Conservation (phyloP, 2,329 filamentous ascomycete species). For the Sporothrix mexicana region DNA sequence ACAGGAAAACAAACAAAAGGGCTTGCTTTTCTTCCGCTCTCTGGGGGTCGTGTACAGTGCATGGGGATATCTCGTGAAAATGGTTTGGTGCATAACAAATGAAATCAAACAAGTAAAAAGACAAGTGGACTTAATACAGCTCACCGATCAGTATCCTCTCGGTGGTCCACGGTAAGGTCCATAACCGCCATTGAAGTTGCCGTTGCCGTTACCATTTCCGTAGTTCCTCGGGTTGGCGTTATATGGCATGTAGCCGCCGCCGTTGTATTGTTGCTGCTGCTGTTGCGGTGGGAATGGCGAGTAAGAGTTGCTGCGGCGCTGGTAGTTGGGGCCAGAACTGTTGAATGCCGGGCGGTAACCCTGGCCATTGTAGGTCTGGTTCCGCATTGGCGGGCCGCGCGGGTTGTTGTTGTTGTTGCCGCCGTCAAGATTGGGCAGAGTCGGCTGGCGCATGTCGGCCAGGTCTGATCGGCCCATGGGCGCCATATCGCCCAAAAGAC, state of each 20-base stretch:
- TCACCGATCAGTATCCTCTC: not conserved
- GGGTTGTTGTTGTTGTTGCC: not conserved
- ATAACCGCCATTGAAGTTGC: slow-evolving; percentile 14
- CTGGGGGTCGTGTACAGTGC: slow-evolving; percentile 3
- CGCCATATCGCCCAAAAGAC: slow-evolving; percentile 20
- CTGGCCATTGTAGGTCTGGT: slow-evolving; percentile 1
- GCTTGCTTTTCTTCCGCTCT: not conserved
- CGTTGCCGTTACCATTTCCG: slow-evolving; percentile 2
- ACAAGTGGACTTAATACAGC: not conserved
- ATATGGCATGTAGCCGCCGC: slow-evolving; percentile 3
- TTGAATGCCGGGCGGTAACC: slow-evolving; percentile 14
- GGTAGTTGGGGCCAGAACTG: not conserved
- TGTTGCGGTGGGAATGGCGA: slow-evolving; percentile 27
- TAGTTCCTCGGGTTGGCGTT: not conserved
- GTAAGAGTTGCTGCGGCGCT: slow-evolving; percentile 25
- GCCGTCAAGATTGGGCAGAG: slow-evolving; percentile 15
- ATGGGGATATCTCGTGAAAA: slow-evolving; percentile 23
- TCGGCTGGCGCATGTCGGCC: slow-evolving; percentile 7
- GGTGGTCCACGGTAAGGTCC: not conserved
- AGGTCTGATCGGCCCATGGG: slow-evolving; percentile 23
- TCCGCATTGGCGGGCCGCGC: not conserved
- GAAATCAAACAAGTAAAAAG: not conserved
- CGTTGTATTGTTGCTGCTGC: not conserved
- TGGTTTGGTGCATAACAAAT: not conserved
- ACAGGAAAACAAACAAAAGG: not conserved